Percentiles rank a stretch among this genome's conserved stretches.
Evolutionary conservation across 169 alveolate genomes (phyloP).

Genomic region (Amoebophrya sp.): DNA sequence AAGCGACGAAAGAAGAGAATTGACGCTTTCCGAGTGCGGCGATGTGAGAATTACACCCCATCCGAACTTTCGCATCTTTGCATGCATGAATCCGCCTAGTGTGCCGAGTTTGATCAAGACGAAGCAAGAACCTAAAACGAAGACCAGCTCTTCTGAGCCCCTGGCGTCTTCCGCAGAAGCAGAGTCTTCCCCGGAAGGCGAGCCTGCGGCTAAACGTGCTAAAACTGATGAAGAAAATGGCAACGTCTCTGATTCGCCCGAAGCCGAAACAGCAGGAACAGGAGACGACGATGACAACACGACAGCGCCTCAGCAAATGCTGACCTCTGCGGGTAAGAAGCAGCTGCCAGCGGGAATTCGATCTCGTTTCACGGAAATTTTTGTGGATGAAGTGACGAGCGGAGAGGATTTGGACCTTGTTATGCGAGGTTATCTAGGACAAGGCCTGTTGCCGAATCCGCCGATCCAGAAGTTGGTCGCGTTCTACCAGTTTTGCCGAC

Average conservation of each 20-base stretch:
- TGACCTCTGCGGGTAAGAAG: constrained; percentile 88
- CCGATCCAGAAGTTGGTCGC: constrained; percentile 50
- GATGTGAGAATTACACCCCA: constrained; percentile 74
- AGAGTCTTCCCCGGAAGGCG: background rate
- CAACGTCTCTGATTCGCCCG: background rate
- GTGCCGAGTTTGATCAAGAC: constrained; percentile 47
- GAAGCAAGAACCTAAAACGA: too few species aligned
- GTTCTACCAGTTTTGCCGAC: constrained; percentile 42
- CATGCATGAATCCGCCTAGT: constrained; percentile 98
- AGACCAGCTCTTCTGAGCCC: background rate
- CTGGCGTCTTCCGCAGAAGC: too few species aligned
- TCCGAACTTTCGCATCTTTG: constrained; percentile 88
- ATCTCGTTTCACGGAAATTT: constrained; percentile 87
- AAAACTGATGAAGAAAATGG: background rate
- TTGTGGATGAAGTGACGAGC: constrained; percentile 78
- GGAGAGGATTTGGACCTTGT: constrained; percentile 46
- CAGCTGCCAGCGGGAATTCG: constrained; percentile 87
- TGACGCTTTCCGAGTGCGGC: constrained; percentile 63
- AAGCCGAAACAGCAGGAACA: too few species aligned
- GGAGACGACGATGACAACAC: background rate
- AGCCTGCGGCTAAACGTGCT: background rate
- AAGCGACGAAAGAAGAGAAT: constrained; percentile 40
- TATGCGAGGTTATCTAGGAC: constrained; percentile 35
- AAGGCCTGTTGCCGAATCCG: constrained; percentile 44
- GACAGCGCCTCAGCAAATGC: constrained; percentile 70